A percentile compares a stretch with the other conserved stretches of the same genome.
Conservation (phyloP, 2,329 filamentous ascomycete species). For the Aspergillus sp. region DNA sequence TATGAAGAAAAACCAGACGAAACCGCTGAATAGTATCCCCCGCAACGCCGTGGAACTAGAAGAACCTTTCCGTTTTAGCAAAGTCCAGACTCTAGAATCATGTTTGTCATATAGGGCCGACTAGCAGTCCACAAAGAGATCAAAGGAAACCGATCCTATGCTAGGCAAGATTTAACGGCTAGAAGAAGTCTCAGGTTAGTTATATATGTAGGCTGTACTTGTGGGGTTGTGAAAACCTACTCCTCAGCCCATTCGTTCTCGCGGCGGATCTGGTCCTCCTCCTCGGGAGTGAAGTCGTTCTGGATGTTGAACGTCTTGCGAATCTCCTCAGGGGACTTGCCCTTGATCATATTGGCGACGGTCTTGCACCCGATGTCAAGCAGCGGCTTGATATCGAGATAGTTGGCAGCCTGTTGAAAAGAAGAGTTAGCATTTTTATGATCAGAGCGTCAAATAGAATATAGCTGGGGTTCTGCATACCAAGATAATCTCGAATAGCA, state of each 20-base stretch:
- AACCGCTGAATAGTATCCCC: conserved; percentile 16
- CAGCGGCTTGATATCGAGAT: conserved; percentile 97
- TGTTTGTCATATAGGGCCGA: not conserved
- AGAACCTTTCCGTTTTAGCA: conserved; percentile 6
- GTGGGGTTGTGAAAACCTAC: conserved; percentile 36
- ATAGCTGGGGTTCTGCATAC: conserved; percentile 53
- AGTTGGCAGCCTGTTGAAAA: conserved; percentile 77
- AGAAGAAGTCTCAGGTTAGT: conserved; percentile 11
- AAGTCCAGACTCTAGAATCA: conserved; percentile 4
- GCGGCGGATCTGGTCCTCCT: conserved; percentile 94
- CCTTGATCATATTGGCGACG: conserved; percentile 99
- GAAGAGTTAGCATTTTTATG: conserved; percentile 1
- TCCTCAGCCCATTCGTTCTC: conserved; percentile 94
- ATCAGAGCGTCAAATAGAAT: not conserved
- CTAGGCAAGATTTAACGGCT: conserved; percentile 50
- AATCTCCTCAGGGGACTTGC: conserved; percentile 98
- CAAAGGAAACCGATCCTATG: conserved; percentile 1
- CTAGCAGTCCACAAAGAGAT: conserved; percentile 1
- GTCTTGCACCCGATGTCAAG: conserved; percentile 99
- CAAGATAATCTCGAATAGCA: conserved; percentile 99
- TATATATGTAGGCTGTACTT: not conserved
- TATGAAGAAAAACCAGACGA: conserved; percentile 4
- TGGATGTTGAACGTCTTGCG: conserved; percentile 99
- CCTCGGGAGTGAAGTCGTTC: conserved; percentile 98
- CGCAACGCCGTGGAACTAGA: conserved; percentile 23